Evolutionary conservation across 768 basidiomycete species (phyloP).

Genomic region (Phylloporus arenicola): DNA sequence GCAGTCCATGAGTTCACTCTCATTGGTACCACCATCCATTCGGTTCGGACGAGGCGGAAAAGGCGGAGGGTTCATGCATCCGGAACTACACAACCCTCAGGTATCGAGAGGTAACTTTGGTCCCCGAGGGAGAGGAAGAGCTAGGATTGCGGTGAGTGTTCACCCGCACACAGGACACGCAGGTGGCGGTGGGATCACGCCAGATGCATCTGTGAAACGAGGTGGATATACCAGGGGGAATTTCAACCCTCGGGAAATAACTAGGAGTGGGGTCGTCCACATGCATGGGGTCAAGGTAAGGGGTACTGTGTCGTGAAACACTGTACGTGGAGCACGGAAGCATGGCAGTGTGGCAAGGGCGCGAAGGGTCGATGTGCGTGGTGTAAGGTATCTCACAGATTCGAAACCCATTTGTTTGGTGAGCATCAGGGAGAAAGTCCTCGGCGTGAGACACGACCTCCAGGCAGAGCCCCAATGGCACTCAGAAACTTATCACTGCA

Average conservation of each 20-base stretch:
- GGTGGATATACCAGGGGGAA: conserved; percentile 12
- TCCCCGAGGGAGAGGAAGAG: conserved; percentile 29
- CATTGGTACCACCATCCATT: conserved; percentile 63
- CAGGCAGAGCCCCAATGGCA: too few species aligned
- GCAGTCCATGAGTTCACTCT: conserved; percentile 41
- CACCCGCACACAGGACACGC: conserved; percentile 11
- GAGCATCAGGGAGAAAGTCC: not conserved
- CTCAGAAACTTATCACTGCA: not conserved
- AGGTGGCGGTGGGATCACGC: conserved; percentile 4
- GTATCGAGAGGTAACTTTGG: conserved; percentile 26
- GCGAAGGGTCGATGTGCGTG: not conserved
- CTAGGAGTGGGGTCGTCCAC: conserved; percentile 8
- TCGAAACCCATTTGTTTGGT: not conserved
- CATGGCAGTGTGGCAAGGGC: not conserved
- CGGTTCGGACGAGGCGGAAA: conserved; percentile 72
- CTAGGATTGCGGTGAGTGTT: conserved; percentile 22
- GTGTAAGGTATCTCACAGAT: not conserved
- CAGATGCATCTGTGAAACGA: not conserved
- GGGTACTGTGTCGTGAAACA: conserved; percentile 10
- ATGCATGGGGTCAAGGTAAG: conserved; percentile 7
- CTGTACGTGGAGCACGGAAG: not conserved
- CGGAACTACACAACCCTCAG: conserved; percentile 30
- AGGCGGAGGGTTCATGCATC: conserved; percentile 44
- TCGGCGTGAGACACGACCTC: not conserved
- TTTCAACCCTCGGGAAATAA: conserved; percentile 9